A percentile compares a stretch with the other conserved stretches of the same genome.
These are phyloP conservation scores for Phyllosticta citrichinensis DNA, from an alignment of 2,329 filamentous ascomycete genomes.

Conservation along the genomic window DNA sequence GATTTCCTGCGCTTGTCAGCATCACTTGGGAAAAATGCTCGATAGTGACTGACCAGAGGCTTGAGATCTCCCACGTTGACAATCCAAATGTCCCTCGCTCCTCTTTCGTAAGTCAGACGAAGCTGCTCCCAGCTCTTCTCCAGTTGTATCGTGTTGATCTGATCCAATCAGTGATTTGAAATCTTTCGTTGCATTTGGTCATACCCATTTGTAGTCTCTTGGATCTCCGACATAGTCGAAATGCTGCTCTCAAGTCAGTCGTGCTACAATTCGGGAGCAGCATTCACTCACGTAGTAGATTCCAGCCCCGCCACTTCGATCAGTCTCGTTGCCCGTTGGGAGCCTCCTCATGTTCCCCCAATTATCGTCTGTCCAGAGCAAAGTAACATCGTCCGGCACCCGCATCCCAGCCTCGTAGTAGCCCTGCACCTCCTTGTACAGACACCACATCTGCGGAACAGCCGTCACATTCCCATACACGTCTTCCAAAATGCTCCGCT, in stretches of 20 bases:
- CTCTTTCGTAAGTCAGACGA: conserved; percentile 49
- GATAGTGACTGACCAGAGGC: conserved; percentile 33
- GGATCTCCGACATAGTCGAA: conserved; percentile 55
- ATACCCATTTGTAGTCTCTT: conserved; percentile 41
- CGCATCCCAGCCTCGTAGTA: conserved; percentile 56
- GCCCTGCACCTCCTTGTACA: conserved; percentile 65
- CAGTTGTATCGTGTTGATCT: conserved; percentile 55
- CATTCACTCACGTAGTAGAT: conserved; percentile 45
- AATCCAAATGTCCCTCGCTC: conserved; percentile 54
- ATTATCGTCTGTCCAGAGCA: conserved; percentile 62
- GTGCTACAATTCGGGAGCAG: not conserved
- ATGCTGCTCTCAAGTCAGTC: conserved; percentile 37
- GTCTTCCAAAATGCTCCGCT: conserved; percentile 48
- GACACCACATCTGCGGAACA: conserved; percentile 60
- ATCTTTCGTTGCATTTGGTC: not conserved
- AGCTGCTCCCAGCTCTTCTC: conserved; percentile 58
- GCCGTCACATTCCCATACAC: conserved; percentile 44
- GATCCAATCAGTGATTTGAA: conserved; percentile 19
- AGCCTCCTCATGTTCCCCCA: conserved; percentile 56
- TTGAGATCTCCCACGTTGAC: conserved; percentile 60
- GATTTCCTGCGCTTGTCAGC: conserved; percentile 36
- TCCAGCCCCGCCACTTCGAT: conserved; percentile 52
- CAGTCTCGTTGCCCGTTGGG: conserved; percentile 49
- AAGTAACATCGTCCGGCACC: conserved; percentile 55
- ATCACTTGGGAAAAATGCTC: not conserved